Evolutionary conservation across 1,284 basidiomycete species (phyloP).

Genomic region (Pisolithus thermaeus): DNA sequence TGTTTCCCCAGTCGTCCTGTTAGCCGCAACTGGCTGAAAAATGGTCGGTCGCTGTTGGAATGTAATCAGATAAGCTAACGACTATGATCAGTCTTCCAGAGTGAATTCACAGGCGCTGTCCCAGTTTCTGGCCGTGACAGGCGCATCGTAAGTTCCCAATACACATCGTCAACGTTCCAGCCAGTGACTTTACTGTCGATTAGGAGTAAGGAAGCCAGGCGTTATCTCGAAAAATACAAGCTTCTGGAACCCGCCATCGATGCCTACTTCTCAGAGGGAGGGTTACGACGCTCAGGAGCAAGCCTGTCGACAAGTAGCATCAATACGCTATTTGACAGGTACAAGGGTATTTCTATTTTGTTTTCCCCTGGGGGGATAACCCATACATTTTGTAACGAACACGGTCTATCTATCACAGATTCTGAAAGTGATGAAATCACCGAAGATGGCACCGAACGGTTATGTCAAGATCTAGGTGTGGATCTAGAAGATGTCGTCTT

Average conservation of each 20-base stretch:
- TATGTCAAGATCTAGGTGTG: constrained; percentile 64
- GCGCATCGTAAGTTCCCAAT: constrained; percentile 53
- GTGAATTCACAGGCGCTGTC: constrained; percentile 6
- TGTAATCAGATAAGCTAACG: too few relatives aligned
- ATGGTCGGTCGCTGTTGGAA: background rate
- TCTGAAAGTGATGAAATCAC: constrained; percentile 54
- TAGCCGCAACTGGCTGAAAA: background rate
- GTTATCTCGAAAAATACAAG: constrained; percentile 67
- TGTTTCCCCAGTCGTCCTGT: background rate
- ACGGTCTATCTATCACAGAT: constrained; percentile 33
- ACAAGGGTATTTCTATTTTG: constrained; percentile 53
- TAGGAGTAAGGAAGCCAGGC: constrained; percentile 62
- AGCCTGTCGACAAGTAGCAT: constrained; percentile 52
- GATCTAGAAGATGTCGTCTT: constrained; percentile 75
- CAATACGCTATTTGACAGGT: constrained; percentile 65
- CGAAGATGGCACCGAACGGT: constrained; percentile 68
- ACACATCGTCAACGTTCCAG: constrained; percentile 5
- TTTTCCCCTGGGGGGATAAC: constrained; percentile 1
- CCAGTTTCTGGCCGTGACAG: constrained; percentile 63
- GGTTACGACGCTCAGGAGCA: constrained; percentile 20
- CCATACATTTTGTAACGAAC: background rate
- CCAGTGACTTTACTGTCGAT: constrained; percentile 19
- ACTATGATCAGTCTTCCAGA: background rate
- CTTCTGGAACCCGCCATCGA: constrained; percentile 72
- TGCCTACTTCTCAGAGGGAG: constrained; percentile 58